phyloP scores from a whole-genome alignment of 441 rosid genomes.

The Flueggea neowawraea region DNA sequence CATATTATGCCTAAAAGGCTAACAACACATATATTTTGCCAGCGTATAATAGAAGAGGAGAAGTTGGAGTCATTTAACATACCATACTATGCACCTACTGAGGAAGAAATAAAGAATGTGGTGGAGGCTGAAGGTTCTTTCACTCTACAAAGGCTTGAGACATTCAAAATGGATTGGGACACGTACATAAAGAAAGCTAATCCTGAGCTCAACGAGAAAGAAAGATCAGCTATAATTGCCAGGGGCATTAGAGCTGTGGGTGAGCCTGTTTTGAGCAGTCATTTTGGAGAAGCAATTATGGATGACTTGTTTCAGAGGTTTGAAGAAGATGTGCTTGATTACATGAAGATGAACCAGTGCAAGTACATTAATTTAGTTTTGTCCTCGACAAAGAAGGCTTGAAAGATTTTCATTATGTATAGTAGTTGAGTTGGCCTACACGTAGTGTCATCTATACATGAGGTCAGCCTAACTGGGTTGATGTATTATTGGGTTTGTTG shows the following conservation, averaged over 20 bases:
- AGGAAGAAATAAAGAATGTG: constrained; percentile 7
- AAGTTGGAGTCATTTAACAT: constrained; percentile 14
- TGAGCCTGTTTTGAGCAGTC: constrained; percentile 11
- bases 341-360: too few species aligned
- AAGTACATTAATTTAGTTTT: too few species aligned
- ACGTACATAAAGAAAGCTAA: not conserved
- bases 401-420: too few species aligned
- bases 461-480: too few species aligned
- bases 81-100: constrained; percentile 13
- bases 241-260: constrained; percentile 9
- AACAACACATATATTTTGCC: too few species aligned
- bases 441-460: too few species aligned
- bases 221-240: constrained; percentile 5
- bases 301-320: not conserved
- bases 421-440: too few species aligned
- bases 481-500: too few species aligned
- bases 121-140: constrained; percentile 18
- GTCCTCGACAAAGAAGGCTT: too few species aligned
- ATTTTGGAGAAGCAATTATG: constrained; percentile 8
- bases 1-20: too few species aligned
- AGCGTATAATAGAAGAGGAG: constrained; percentile 14
- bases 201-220: not conserved
- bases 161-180: constrained; percentile 9
- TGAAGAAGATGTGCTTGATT: too few species aligned
- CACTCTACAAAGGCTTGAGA: constrained; percentile 1